Conservation (phyloP, 805 yeast species). For the Cyberlindnera euphorbiiphila region DNA sequence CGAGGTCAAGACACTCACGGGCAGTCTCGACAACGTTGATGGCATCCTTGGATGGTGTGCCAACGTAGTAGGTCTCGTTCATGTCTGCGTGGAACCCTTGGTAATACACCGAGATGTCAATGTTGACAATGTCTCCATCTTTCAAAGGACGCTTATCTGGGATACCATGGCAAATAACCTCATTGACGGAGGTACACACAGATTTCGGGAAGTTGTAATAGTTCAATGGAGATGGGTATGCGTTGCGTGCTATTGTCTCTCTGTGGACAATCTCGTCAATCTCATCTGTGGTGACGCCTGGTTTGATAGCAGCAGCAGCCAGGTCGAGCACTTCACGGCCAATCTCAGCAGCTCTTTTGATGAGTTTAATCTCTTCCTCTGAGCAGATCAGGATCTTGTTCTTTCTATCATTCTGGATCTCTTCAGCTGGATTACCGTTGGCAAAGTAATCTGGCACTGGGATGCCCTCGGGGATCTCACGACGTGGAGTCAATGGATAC, state of each 20-base stretch:
- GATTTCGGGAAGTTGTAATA: slow-evolving; percentile 92
- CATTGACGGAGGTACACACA: slow-evolving; percentile 90
- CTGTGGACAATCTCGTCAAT: slow-evolving; percentile 81
- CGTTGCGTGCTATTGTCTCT: slow-evolving; percentile 82
- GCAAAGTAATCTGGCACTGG: slow-evolving; percentile 79
- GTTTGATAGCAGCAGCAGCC: slow-evolving; percentile 77
- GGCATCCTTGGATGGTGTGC: slow-evolving; percentile 77
- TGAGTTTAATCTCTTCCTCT: slow-evolving; percentile 66
- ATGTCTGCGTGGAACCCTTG: slow-evolving; percentile 92
- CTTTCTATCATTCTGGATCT: slow-evolving; percentile 66
- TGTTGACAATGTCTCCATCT: slow-evolving; percentile 92
- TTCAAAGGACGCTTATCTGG: slow-evolving; percentile 84
- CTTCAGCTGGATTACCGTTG: slow-evolving; percentile 75
- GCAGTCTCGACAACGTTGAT: slow-evolving; percentile 90
- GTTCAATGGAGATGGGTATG: slow-evolving; percentile 93
- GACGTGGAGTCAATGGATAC: slow-evolving; percentile 76
- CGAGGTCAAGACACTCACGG: slow-evolving; percentile 80
- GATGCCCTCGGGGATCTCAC: slow-evolving; percentile 68
- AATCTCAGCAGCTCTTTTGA: slow-evolving; percentile 68
- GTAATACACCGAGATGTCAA: slow-evolving; percentile 82
- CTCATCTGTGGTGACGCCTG: slow-evolving; percentile 93
- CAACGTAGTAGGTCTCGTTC: slow-evolving; percentile 96
- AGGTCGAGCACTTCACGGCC: slow-evolving; percentile 88
- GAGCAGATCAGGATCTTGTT: slow-evolving; percentile 60
- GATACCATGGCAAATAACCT: slow-evolving; percentile 94